Conservation (phyloP, 2,329 filamentous ascomycete genomes). For the Kalmusia sp. region DNA sequence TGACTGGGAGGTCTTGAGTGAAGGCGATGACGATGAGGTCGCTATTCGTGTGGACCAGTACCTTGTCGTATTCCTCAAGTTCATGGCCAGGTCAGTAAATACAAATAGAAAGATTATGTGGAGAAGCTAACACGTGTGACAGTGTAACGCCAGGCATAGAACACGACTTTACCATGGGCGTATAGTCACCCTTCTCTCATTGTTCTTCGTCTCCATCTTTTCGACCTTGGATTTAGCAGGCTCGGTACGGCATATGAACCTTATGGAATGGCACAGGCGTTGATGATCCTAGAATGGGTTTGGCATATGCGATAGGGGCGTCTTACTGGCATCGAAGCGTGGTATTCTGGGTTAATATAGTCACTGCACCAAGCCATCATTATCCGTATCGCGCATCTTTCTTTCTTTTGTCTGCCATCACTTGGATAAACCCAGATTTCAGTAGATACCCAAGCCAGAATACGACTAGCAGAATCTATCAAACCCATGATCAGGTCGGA, state of each 20-base stretch:
- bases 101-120: slow-evolving; percentile 49
- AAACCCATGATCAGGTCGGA: too few relatives aligned
- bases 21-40: slow-evolving; percentile 72
- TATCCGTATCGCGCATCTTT: neutral
- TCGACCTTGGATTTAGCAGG: neutral
- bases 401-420: too few relatives aligned
- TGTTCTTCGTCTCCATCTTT: neutral
- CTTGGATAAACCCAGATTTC: neutral
- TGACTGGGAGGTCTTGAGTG: slow-evolving; percentile 69
- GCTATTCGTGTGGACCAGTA: slow-evolving; percentile 90
- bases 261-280: neutral
- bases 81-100: slow-evolving; percentile 58
- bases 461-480: too few relatives aligned
- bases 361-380: neutral
- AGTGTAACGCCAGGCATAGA: slow-evolving; percentile 95
- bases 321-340: neutral
- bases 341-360: neutral
- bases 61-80: slow-evolving; percentile 85
- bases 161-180: slow-evolving; percentile 96
- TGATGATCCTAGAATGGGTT: neutral
- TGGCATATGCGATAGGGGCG: neutral
- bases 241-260: slow-evolving; percentile 1
- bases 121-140: slow-evolving; percentile 64
- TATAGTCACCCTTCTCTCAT: slow-evolving; percentile 58
- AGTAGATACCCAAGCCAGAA: neutral